Conservation (phyloP, 768 basidiomycete genomes). For the Butyriboletus loyo region DNA sequence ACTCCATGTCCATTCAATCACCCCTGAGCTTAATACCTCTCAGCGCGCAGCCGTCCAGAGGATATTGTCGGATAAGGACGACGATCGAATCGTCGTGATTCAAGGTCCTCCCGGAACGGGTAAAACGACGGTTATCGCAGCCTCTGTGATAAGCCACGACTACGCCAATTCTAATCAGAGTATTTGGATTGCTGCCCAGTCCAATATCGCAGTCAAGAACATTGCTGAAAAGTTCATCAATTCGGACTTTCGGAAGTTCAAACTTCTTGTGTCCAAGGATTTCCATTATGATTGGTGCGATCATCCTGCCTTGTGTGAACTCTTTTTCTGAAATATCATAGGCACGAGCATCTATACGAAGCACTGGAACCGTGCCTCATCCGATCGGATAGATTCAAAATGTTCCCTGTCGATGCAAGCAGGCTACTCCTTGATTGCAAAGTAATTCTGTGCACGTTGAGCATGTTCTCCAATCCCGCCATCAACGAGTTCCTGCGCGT, state of each 20-base stretch:
- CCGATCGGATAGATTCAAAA: slow-evolving; percentile 32
- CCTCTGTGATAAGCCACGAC: slow-evolving; percentile 28
- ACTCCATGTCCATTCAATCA: not conserved
- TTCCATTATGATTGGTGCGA: slow-evolving; percentile 48
- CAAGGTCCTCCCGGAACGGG: slow-evolving; percentile 44
- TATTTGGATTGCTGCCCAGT: slow-evolving; percentile 46
- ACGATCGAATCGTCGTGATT: slow-evolving; percentile 24
- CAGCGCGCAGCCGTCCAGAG: slow-evolving; percentile 28
- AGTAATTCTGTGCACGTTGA: slow-evolving; percentile 47
- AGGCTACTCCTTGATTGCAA: slow-evolving; percentile 28
- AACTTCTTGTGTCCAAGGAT: slow-evolving; percentile 42
- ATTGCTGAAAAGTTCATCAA: slow-evolving; percentile 45
- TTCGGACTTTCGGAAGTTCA: slow-evolving; percentile 34
- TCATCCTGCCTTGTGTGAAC: not conserved
- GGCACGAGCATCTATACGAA: slow-evolving; percentile 52
- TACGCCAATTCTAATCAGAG: slow-evolving; percentile 4
- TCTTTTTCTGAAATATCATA: slow-evolving; percentile 12
- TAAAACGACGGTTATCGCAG: slow-evolving; percentile 44
- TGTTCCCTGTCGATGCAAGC: slow-evolving; percentile 10
- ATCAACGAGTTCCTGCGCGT: slow-evolving; percentile 17
- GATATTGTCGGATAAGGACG: slow-evolving; percentile 25
- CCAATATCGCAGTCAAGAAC: slow-evolving; percentile 52
- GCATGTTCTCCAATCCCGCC: slow-evolving; percentile 39
- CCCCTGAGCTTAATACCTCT: slow-evolving; percentile 23
- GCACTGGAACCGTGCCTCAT: slow-evolving; percentile 35